These are phyloP conservation scores for Aspergillus ochraceoroseus DNA, from an alignment of 2,329 filamentous ascomycete species.

Conservation along the genomic window DNA sequence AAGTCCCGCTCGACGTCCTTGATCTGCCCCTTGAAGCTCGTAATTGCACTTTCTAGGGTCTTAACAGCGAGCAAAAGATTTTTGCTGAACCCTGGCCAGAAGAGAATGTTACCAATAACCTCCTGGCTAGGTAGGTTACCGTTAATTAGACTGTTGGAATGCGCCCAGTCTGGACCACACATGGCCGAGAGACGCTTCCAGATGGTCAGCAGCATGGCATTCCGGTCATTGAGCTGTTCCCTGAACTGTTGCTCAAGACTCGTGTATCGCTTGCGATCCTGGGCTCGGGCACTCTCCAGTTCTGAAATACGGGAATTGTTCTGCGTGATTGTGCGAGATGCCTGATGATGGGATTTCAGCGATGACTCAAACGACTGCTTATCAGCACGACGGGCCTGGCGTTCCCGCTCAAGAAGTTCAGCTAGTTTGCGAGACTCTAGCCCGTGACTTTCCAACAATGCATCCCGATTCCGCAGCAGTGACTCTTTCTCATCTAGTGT, in stretches of 20 bases:
- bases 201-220: conserved; percentile 77
- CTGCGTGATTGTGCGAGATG: conserved; percentile 76
- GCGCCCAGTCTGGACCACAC: conserved; percentile 87
- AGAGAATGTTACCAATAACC: conserved; percentile 74
- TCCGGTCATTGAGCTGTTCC: conserved; percentile 84
- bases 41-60: conserved; percentile 74
- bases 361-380: conserved; percentile 83
- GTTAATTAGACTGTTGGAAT: conserved; percentile 82
- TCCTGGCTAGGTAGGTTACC: conserved; percentile 81
- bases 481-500: conserved; percentile 85
- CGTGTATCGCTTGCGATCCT: conserved; percentile 71
- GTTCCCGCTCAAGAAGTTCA: conserved; percentile 87
- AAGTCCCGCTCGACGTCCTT: conserved; percentile 81
- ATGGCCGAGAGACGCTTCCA: conserved; percentile 84
- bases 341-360: conserved; percentile 80
- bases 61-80: conserved; percentile 84
- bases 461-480: conserved; percentile 82
- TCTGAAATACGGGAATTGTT: conserved; percentile 81
- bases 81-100: conserved; percentile 73
- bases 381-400: conserved; percentile 75
- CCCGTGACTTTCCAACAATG: conserved; percentile 79
- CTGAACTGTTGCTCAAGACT: conserved; percentile 73
- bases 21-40: conserved; percentile 72
- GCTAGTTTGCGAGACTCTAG: conserved; percentile 79
- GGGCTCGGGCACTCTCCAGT: conserved; percentile 70